These are phyloP conservation scores for Leccinum rimulosum DNA, from an alignment of 768 basidiomycete genomes.

Conservation along the genomic window DNA sequence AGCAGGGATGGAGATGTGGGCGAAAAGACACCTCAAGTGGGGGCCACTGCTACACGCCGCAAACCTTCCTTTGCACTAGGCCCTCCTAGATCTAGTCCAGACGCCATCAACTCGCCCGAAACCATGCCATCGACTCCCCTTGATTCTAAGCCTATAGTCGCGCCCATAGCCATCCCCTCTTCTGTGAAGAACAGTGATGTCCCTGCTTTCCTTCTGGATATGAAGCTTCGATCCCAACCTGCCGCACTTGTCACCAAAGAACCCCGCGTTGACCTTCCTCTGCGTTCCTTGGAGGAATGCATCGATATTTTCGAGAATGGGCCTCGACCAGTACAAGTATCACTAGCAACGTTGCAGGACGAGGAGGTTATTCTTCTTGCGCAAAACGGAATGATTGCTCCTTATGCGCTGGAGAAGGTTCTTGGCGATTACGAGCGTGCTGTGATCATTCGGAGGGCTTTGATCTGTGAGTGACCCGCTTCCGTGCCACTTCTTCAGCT, in stretches of 20 bases:
- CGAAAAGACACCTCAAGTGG: slow-evolving; percentile 16
- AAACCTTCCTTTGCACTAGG: slow-evolving; percentile 28
- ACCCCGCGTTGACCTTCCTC: slow-evolving; percentile 10
- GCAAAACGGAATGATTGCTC: slow-evolving; percentile 88
- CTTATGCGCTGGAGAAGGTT: slow-evolving; percentile 95
- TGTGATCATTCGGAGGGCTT: slow-evolving; percentile 78
- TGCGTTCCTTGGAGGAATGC: slow-evolving; percentile 71
- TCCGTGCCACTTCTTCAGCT: slow-evolving; percentile 1
- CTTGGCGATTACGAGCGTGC: slow-evolving; percentile 84
- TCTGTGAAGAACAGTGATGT: slow-evolving; percentile 22
- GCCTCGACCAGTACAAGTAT: slow-evolving; percentile 55
- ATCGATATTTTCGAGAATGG: slow-evolving; percentile 77
- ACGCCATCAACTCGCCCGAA: slow-evolving; percentile 17
- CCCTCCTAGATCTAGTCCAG: slow-evolving; percentile 13
- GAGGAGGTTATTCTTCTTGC: slow-evolving; percentile 89
- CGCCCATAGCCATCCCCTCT: slow-evolving; percentile 25
- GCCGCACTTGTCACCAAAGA: slow-evolving; percentile 14
- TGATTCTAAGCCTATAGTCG: slow-evolving; percentile 17
- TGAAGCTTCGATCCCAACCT: slow-evolving; percentile 33
- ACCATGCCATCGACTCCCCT: slow-evolving; percentile 13
- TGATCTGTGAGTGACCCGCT: slow-evolving; percentile 68
- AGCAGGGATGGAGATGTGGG: slow-evolving; percentile 23
- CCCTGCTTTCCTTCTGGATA: slow-evolving; percentile 30
- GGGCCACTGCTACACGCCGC: slow-evolving; percentile 7
- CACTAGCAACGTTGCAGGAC: slow-evolving; percentile 69